phyloP scores from a whole-genome alignment of 2,329 filamentous ascomycete genomes.

The Clonostachys byssicola region DNA sequence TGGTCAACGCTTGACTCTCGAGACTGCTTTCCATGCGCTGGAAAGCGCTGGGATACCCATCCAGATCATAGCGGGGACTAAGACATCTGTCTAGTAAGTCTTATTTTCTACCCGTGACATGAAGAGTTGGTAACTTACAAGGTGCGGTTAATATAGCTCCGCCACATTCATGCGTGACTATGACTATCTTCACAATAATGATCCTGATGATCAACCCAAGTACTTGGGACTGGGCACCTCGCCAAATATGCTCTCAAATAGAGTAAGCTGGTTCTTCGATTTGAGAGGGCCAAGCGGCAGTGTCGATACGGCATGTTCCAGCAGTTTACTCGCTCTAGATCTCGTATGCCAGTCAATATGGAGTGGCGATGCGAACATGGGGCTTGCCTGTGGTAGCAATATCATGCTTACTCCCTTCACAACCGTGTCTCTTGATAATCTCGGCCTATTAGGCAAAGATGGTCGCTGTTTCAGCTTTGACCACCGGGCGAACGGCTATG shows the following conservation, averaged over 20 bases:
- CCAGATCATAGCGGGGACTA: neutral
- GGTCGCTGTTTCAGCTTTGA: constrained; percentile 40
- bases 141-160: neutral
- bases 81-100: constrained; percentile 7
- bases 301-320: constrained; percentile 40
- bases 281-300: constrained; percentile 19
- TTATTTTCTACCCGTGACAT: neutral
- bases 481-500: constrained; percentile 28
- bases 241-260: constrained; percentile 4
- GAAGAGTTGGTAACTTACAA: neutral
- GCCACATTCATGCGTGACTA: constrained; percentile 5
- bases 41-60: constrained; percentile 10
- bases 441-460: constrained; percentile 20
- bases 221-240: neutral
- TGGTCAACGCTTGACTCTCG: constrained; percentile 11
- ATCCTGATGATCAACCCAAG: neutral
- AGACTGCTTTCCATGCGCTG: constrained; percentile 10
- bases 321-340: constrained; percentile 34
- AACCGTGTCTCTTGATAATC: neutral
- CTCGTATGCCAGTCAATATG: constrained; percentile 14
- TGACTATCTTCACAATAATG: neutral
- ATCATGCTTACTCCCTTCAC: neutral
- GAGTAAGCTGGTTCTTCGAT: constrained; percentile 5
- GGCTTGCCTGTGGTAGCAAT: neutral
- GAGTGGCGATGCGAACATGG: neutral